Evolutionary conservation across 371 early-diverging fungal species (phyloP).

Genomic region (Rhizomucor pusillus): DNA sequence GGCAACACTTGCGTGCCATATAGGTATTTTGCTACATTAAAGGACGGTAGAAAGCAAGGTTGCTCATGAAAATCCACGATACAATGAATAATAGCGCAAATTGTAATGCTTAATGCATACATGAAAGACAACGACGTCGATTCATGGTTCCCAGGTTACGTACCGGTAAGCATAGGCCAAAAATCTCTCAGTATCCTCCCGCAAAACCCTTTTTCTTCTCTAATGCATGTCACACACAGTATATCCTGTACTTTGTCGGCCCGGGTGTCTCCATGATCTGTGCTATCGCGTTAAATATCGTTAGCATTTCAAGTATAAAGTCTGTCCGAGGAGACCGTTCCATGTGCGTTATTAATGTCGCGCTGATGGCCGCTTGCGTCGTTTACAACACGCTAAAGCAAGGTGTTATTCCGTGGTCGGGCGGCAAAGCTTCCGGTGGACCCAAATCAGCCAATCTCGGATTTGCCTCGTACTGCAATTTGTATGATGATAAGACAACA

Average conservation of each 20-base stretch:
- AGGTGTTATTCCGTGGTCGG: slow-evolving; percentile 33
- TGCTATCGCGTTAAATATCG: slow-evolving; percentile 19
- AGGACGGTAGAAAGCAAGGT: not conserved
- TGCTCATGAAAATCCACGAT: not conserved
- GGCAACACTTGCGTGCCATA: slow-evolving; percentile 19
- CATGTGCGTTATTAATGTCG: slow-evolving; percentile 22
- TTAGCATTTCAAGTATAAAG: slow-evolving; percentile 16
- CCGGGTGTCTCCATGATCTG: slow-evolving; percentile 33
- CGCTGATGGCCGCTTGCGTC: slow-evolving; percentile 26
- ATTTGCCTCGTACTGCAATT: slow-evolving; percentile 24
- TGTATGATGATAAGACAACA: slow-evolving; percentile 9
- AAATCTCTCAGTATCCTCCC: not conserved
- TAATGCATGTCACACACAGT: too few relatives aligned
- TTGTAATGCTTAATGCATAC: slow-evolving; percentile 19
- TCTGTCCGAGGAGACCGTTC: slow-evolving; percentile 24
- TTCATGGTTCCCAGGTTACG: slow-evolving; percentile 26
- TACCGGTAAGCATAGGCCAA: slow-evolving; percentile 22
- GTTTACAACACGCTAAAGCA: slow-evolving; percentile 30
- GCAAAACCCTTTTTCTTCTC: not conserved
- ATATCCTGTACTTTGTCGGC: slow-evolving; percentile 40
- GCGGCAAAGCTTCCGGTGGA: slow-evolving; percentile 1
- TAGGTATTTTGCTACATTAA: slow-evolving; percentile 8
- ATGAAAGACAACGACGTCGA: slow-evolving; percentile 1
- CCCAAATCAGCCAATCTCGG: slow-evolving; percentile 12
- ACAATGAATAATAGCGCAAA: slow-evolving; percentile 16